These are phyloP conservation scores for Zasmidium cellare DNA, from an alignment of 2,329 filamentous ascomycete species.

Conservation along the genomic window DNA sequence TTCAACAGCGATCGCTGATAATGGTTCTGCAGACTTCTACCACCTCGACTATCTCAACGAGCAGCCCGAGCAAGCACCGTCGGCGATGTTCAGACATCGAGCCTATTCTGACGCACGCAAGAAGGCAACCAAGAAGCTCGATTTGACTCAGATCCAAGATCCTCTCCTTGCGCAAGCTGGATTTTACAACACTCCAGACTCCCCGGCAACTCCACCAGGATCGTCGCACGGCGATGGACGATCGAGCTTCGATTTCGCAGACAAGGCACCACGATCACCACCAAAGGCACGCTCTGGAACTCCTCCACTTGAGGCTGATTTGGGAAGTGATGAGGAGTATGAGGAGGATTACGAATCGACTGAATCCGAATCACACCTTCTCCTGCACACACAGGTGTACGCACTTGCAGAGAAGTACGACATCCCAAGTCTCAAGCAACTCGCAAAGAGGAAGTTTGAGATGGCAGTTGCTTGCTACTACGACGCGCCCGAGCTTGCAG, in stretches of 20 bases:
- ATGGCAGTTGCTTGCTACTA: constrained; percentile 46
- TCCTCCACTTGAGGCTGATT: constrained; percentile 35
- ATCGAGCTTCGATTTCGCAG: constrained; percentile 18
- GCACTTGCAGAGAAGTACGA: constrained; percentile 54
- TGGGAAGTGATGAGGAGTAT: constrained; percentile 35
- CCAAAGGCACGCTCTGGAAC: constrained; percentile 19
- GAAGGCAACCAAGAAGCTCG: constrained; percentile 32
- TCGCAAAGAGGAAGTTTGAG: constrained; percentile 49
- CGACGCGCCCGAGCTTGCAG: constrained; percentile 46
- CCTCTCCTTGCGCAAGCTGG: constrained; percentile 38
- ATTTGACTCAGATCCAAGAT: constrained; percentile 36
- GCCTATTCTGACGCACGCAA: constrained; percentile 28
- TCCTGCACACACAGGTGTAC: constrained; percentile 51
- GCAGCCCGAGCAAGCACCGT: constrained; percentile 23
- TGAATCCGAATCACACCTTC: constrained; percentile 43
- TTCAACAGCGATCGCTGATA: constrained; percentile 1
- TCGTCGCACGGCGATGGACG: constrained; percentile 15
- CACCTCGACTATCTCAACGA: constrained; percentile 39
- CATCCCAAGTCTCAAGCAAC: constrained; percentile 47
- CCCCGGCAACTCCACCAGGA: constrained; percentile 22
- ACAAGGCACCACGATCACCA: constrained; percentile 24
- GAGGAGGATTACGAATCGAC: constrained; percentile 36
- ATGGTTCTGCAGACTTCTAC: constrained; percentile 35
- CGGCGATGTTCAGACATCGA: constrained; percentile 35
- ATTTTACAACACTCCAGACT: constrained; percentile 23